Evolutionary conservation across 306 rosid genomes (phyloP), one percentile per base, ranked within the genome.

Genomic region (Elaeagnus macrophylla): DNA sequence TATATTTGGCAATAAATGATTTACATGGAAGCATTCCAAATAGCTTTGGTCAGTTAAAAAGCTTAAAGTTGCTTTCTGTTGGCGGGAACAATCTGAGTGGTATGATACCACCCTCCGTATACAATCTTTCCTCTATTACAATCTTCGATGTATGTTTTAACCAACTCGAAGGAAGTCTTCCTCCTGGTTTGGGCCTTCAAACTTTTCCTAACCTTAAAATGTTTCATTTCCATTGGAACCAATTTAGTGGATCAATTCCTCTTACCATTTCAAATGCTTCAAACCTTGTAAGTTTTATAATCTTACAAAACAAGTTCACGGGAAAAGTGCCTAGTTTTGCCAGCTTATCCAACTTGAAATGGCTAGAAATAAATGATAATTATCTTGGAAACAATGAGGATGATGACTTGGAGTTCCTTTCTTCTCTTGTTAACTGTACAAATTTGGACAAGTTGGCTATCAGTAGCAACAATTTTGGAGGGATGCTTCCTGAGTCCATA

Each of bases 311-410:
- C 41, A 9, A 9, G 1, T 61, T 61, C 9, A 13, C 39, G 0
- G 81, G 77, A 41, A 59, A 53, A 57, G 46, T 75, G 6, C 81
- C 77, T 13, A 48, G 42, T 45, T 11, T 64, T 6, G 47, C 48
- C 32, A 16, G 51, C 9, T 15, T 41, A 1, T 37, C 55, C 13
- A 47, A 43, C 46, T 44, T 75, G 9, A 3, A 18, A 51, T 10
- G 11, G 10, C n/a, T 75, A 11, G 40, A n/a, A 12, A 1, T 69
- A 1, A 19, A 6, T 0, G 0, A 3, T 0, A 75, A 75, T 19
- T 9, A 10, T 38, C 71, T 75, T 12, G 69, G 80, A 36, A 3
- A 46, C 18, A 17, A 47, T 10, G 19, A 37, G 44, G 47, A 56
- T 7, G 67, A 38, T 20, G 75, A 60, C 64, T 61, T 70, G 18